Evolutionary conservation across 2,329 filamentous ascomycete species (phyloP).

Genomic region (Trichoderma breve): DNA sequence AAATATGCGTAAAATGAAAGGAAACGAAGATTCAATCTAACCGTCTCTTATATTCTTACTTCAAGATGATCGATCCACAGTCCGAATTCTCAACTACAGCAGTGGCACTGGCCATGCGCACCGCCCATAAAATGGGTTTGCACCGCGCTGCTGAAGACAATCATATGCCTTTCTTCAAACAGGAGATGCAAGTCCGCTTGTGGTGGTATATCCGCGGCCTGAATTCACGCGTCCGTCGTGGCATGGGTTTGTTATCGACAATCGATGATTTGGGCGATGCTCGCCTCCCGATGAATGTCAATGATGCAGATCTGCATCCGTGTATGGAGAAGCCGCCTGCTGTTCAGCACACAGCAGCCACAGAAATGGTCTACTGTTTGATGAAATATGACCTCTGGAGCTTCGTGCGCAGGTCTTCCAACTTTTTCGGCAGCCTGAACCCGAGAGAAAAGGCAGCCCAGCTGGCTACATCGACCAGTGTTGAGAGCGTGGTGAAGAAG

Average conservation of each 20-base stretch:
- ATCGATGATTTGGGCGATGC: conserved; percentile 55
- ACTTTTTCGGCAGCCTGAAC: neutral
- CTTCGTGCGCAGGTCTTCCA: conserved; percentile 4
- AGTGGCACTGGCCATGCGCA: conserved; percentile 59
- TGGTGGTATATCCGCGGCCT: conserved; percentile 66
- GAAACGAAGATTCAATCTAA: neutral
- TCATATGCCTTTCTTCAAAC: conserved; percentile 59
- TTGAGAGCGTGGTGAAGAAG: neutral
- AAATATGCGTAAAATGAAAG: neutral
- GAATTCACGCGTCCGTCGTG: conserved; percentile 36
- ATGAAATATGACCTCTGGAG: conserved; percentile 44
- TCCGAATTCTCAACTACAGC: conserved; percentile 55
- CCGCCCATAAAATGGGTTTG: conserved; percentile 66
- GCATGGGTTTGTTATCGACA: conserved; percentile 34
- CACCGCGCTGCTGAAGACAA: conserved; percentile 60
- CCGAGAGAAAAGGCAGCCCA: conserved; percentile 7
- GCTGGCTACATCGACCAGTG: neutral
- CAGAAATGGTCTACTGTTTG: conserved; percentile 59
- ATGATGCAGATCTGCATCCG: conserved; percentile 57
- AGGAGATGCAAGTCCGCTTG: conserved; percentile 62
- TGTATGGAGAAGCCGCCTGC: conserved; percentile 45
- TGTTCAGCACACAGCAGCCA: conserved; percentile 53
- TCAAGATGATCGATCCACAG: conserved; percentile 20
- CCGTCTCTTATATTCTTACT: neutral
- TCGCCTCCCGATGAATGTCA: conserved; percentile 55